Conservation (phyloP, 176 grass and related monocot species). For the Secale cereale region DNA sequence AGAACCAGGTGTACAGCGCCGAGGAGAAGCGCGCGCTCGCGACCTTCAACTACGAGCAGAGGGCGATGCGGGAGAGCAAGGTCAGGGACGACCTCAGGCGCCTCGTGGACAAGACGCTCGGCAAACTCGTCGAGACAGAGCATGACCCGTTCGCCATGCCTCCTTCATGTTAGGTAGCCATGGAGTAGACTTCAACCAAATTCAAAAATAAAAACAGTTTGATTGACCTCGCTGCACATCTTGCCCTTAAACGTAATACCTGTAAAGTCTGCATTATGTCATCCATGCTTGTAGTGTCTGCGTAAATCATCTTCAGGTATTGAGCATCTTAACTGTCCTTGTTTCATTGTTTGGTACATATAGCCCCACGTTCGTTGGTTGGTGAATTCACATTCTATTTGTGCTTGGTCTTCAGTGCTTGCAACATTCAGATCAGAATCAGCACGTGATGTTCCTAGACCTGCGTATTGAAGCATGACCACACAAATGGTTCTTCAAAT, state of each 20-base stretch:
- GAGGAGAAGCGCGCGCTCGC: slow-evolving; percentile 64
- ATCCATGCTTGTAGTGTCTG: neutral
- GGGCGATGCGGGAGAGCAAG: slow-evolving; percentile 48
- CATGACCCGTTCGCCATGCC: slow-evolving; percentile 33
- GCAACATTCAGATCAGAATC: too few relatives aligned
- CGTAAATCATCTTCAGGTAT: neutral
- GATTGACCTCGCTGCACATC: neutral
- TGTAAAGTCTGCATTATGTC: neutral
- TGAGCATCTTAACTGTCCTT: too few relatives aligned
- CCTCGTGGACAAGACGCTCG: slow-evolving; percentile 46
- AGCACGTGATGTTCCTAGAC: too few relatives aligned
- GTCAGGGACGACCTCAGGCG: slow-evolving; percentile 50
- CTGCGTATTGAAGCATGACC: too few relatives aligned
- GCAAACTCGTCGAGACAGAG: slow-evolving; percentile 15
- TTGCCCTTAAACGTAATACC: neutral
- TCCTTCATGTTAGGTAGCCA: neutral
- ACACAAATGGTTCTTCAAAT: too few relatives aligned
- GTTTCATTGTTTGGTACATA: too few relatives aligned
- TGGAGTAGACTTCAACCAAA: neutral
- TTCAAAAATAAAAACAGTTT: neutral
- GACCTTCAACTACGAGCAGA: slow-evolving; percentile 63
- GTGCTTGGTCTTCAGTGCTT: too few relatives aligned
- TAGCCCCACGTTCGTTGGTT: too few relatives aligned
- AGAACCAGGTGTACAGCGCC: slow-evolving; percentile 66
- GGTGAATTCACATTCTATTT: too few relatives aligned